Evolutionary conservation across 345 rosid species (phyloP).

Genomic region (Eucalyptus fibrosa): DNA sequence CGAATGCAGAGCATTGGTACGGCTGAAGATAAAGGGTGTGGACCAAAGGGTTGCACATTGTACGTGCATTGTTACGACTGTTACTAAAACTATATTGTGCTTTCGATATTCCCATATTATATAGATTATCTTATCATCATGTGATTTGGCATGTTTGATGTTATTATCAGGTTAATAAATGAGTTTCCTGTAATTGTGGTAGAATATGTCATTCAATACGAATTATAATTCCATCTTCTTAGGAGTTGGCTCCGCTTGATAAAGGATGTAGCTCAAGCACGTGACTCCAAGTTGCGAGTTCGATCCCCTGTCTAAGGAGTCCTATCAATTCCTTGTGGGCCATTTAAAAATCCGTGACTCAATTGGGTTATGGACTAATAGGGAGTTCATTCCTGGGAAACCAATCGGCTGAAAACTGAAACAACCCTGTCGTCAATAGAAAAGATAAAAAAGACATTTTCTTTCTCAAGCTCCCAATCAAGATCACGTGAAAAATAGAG

Average conservation of each 20-base stretch:
- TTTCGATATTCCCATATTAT: background rate
- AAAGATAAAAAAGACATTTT: background rate
- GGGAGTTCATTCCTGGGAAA: background rate
- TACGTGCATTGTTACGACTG: too few species aligned
- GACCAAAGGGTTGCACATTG: too few species aligned
- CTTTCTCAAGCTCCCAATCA: background rate
- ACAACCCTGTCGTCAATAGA: background rate
- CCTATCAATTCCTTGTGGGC: background rate
- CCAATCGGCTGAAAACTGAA: background rate
- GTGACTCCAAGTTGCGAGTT: background rate
- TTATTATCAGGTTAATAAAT: background rate
- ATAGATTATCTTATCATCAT: background rate
- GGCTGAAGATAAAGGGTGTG: too few species aligned
- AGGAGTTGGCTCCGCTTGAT: background rate
- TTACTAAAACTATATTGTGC: background rate
- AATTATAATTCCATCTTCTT: background rate
- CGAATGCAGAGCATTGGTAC: too few species aligned
- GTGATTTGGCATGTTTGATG: background rate
- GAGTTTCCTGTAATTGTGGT: background rate
- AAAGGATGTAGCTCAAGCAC: background rate
- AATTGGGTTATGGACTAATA: background rate
- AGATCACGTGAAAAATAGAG: background rate
- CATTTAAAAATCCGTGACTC: background rate
- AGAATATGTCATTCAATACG: background rate
- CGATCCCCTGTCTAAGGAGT: background rate